phyloP scores from a whole-genome alignment of 108 stramenopile genomes.

The Epithemia pelagica region DNA sequence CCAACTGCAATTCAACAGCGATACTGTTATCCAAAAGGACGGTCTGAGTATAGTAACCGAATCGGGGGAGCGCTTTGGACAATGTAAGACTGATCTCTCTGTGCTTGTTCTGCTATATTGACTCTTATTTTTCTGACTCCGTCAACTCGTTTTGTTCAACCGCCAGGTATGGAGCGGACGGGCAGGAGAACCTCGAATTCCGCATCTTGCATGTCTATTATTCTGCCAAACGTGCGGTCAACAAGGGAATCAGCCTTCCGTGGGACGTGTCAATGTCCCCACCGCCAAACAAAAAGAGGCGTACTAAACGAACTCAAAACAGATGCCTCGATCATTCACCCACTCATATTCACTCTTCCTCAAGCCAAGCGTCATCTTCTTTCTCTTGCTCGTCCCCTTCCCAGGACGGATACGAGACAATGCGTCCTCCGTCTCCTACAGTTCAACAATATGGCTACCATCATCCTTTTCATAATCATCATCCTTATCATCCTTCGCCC shows the following conservation, averaged over 20 bases:
- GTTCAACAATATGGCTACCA: not conserved
- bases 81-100: slow-evolving; percentile 29
- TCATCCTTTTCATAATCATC: not conserved
- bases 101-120: not conserved
- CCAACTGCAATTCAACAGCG: slow-evolving; percentile 67
- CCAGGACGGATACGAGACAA: not conserved
- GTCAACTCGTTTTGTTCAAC: not conserved
- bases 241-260: slow-evolving; percentile 9
- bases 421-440: slow-evolving; percentile 1
- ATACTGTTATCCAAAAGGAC: slow-evolving; percentile 73
- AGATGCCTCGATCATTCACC: not conserved
- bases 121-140: slow-evolving; percentile 8
- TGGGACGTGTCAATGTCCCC: not conserved
- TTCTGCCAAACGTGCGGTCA: slow-evolving; percentile 58
- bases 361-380: not conserved
- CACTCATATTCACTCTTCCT: not conserved
- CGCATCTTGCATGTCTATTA: slow-evolving; percentile 76
- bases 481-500: not conserved
- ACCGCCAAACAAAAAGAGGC: slow-evolving; percentile 1
- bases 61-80: slow-evolving; percentile 69
- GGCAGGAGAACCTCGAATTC: slow-evolving; percentile 49
- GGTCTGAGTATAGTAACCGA: slow-evolving; percentile 37
- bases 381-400: slow-evolving; percentile 1
- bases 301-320: not conserved
- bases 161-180: slow-evolving; percentile 23